Conservation (phyloP, 192 early-diverging fungal species). For the Chytriomyces sp. region DNA sequence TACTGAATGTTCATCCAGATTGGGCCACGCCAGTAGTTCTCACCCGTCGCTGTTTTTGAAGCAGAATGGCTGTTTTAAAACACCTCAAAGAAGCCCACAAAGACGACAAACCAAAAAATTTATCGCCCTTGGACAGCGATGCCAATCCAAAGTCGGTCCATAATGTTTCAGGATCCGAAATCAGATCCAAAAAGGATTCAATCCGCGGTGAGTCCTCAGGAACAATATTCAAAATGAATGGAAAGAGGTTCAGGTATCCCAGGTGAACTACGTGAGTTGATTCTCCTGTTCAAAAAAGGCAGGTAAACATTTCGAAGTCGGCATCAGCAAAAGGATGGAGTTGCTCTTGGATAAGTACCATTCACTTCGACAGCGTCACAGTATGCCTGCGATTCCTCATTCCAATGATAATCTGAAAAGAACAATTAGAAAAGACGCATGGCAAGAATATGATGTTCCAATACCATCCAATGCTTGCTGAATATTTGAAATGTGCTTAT, state of each 20-base stretch:
- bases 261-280: constrained; percentile 66
- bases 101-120: constrained; percentile 14
- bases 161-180: constrained; percentile 75
- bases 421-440: neutral
- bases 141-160: constrained; percentile 73
- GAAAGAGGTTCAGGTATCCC: constrained; percentile 84
- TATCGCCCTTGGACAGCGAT: constrained; percentile 47
- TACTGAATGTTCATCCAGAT: constrained; percentile 96
- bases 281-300: constrained; percentile 4
- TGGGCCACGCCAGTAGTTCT: constrained; percentile 95
- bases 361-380: constrained; percentile 69
- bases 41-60: constrained; percentile 71
- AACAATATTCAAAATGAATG: constrained; percentile 77
- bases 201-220: constrained; percentile 60
- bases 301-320: neutral
- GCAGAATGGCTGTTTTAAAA: constrained; percentile 58
- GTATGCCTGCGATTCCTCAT: constrained; percentile 60
- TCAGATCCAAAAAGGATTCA: constrained; percentile 59
- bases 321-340: neutral
- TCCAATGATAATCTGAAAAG: constrained; percentile 72
- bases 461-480: constrained; percentile 59
- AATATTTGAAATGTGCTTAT: constrained; percentile 59
- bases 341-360: constrained; percentile 23
- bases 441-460: neutral
- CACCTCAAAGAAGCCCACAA: neutral